Evolutionary conservation across 768 basidiomycete genomes (phyloP).

Genomic region (Amanita inopinata): DNA sequence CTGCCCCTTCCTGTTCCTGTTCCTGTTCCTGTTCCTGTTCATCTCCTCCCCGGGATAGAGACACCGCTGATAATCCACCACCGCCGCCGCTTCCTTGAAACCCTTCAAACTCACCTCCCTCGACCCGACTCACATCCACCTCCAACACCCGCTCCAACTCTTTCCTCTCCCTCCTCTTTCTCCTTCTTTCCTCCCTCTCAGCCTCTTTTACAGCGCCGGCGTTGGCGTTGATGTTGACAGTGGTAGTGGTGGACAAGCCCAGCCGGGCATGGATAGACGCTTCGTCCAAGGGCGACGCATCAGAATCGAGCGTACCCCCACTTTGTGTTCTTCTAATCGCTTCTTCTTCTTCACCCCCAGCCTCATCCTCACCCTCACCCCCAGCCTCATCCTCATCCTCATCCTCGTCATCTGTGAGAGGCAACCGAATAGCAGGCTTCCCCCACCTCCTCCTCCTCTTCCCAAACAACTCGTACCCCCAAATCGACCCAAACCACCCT

Average conservation of each 20-base stretch:
- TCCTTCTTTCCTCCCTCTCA: constrained; percentile 1
- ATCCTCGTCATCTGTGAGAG: constrained; percentile 6
- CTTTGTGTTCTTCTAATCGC: not conserved
- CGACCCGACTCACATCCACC: not conserved
- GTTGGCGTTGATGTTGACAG: not conserved
- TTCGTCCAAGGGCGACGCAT: constrained; percentile 5
- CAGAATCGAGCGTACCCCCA: constrained; percentile 6
- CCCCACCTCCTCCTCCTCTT: not conserved
- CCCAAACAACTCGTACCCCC: constrained; percentile 1
- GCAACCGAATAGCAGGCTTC: constrained; percentile 5
- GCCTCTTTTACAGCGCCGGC: not conserved
- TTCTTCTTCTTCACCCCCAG: not conserved
- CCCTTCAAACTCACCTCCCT: constrained; percentile 5
- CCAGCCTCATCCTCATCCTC: not conserved
- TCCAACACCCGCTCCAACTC: not conserved
- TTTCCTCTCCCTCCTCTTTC: constrained; percentile 1
- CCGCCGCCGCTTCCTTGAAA: constrained; percentile 6
- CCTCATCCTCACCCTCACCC: not conserved
- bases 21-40: not conserved
- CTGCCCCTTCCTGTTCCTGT: not conserved
- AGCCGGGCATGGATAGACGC: not conserved
- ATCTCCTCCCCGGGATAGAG: not conserved
- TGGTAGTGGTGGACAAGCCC: not conserved
- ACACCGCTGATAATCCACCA: not conserved
- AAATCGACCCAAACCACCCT: not conserved